A percentile compares a stretch with the other conserved stretches of the same genome.
phyloP scores from a whole-genome alignment of 495 filamentous ascomycete species.

The Neurospora cerealis region DNA sequence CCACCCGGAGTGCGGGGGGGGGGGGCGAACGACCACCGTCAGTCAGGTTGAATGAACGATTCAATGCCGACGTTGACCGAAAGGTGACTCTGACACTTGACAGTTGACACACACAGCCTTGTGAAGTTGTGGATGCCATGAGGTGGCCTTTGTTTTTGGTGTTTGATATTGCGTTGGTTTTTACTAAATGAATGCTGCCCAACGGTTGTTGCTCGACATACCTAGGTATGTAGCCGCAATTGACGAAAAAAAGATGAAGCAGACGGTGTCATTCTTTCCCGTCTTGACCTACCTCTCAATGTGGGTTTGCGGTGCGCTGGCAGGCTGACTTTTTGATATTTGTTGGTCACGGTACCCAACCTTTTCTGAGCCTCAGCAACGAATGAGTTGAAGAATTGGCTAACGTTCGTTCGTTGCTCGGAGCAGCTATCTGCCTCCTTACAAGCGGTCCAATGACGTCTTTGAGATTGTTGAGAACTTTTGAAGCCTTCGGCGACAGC shows the following conservation, averaged over 20 bases:
- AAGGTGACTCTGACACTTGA: background rate
- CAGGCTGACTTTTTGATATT: background rate
- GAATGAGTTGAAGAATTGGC: background rate
- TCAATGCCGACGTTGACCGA: background rate
- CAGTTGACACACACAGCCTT: background rate
- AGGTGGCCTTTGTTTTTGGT: background rate
- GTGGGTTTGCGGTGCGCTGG: background rate
- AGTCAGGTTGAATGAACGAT: background rate
- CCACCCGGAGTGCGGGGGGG: background rate
- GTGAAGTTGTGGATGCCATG: background rate
- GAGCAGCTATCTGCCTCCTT: background rate
- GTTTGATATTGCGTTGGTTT: background rate
- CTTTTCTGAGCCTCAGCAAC: background rate
- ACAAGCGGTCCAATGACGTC: background rate
- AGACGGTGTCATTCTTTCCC: background rate
- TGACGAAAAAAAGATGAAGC: background rate
- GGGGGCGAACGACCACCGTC: background rate
- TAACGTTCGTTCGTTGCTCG: background rate
- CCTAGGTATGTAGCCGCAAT: too few relatives aligned
- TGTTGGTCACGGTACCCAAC: background rate
- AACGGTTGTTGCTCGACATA: too few relatives aligned
- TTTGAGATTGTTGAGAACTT: background rate
- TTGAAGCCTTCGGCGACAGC: background rate
- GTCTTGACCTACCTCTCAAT: background rate
- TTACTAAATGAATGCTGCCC: background rate